Percentiles rank a stretch among this genome's conserved stretches.
Conservation (phyloP, 2,329 filamentous ascomycete species). For the Fusarium stilboides region DNA sequence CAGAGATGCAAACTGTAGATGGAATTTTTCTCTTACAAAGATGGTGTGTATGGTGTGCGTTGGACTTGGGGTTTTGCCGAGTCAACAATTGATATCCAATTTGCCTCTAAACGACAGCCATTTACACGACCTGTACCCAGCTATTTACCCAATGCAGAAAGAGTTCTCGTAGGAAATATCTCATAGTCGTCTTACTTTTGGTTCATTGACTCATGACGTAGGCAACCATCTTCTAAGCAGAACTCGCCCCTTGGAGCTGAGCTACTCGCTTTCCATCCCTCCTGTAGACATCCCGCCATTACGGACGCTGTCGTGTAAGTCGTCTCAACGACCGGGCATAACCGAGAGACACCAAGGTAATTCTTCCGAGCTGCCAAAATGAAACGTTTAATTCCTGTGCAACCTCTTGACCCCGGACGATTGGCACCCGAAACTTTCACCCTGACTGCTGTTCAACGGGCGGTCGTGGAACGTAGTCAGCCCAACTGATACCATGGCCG, state of each 20-base stretch:
- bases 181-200: conserved; percentile 19
- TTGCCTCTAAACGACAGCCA: conserved; percentile 12
- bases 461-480: conserved; percentile 15
- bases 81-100: conserved; percentile 25
- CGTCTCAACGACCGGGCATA: conserved; percentile 30
- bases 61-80: conserved; percentile 25
- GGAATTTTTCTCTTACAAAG: conserved; percentile 22
- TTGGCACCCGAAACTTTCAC: conserved; percentile 6
- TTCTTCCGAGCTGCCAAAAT: conserved; percentile 34
- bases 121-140: conserved; percentile 12
- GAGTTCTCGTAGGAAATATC: conserved; percentile 15
- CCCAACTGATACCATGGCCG: conserved; percentile 8
- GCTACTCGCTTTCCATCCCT: conserved; percentile 1
- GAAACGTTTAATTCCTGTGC: conserved; percentile 16
- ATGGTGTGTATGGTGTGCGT: conserved; percentile 40
- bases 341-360: conserved; percentile 38
- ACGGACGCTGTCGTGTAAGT: conserved; percentile 38
- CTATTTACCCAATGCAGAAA: conserved; percentile 37
- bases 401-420: conserved; percentile 14
- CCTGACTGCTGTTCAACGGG: conserved; percentile 3
- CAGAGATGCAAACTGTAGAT: conserved; percentile 36
- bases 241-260: conserved; percentile 12
- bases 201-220: conserved; percentile 31
- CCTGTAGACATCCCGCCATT: background rate
- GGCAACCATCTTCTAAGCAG: conserved; percentile 24